Percentiles rank a stretch among this genome's conserved stretches.
phyloP scores from a whole-genome alignment of 805 yeast species.

The Monosporozyma servazzii region DNA sequence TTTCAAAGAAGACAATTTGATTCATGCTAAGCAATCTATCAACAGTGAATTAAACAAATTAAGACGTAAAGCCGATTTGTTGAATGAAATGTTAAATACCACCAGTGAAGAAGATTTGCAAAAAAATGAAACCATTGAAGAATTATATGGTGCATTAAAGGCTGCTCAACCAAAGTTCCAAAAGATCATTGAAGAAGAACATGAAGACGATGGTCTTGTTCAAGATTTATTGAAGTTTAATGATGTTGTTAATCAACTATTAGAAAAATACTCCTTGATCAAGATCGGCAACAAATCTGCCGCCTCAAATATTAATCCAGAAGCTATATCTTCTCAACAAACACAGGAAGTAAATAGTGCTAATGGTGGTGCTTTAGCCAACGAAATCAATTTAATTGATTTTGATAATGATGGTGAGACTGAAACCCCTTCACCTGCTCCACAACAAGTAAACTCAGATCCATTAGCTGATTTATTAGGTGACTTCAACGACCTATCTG shows the following conservation, averaged over 20 bases:
- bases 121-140: slow-evolving; percentile 60
- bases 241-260: slow-evolving; percentile 62
- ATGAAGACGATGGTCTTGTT: slow-evolving; percentile 58
- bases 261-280: slow-evolving; percentile 57
- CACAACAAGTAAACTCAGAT: slow-evolving; percentile 22
- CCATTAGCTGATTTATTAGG: slow-evolving; percentile 62
- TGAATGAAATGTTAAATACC: slow-evolving; percentile 73
- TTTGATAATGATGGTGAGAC: slow-evolving; percentile 47
- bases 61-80: slow-evolving; percentile 74
- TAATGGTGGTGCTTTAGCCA: slow-evolving; percentile 30
- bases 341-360: slow-evolving; percentile 19
- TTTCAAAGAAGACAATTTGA: slow-evolving; percentile 68
- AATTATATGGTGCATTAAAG: slow-evolving; percentile 68
- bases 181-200: slow-evolving; percentile 74
- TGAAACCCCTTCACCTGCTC: slow-evolving; percentile 15
- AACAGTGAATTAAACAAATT: slow-evolving; percentile 77
- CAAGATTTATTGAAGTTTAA: slow-evolving; percentile 57
- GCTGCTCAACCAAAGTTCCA: slow-evolving; percentile 81
- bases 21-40: slow-evolving; percentile 62
- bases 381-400: slow-evolving; percentile 56
- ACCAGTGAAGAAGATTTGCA: slow-evolving; percentile 32
- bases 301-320: slow-evolving; percentile 42
- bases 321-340: slow-evolving; percentile 21
- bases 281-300: slow-evolving; percentile 47
- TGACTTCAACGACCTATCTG: slow-evolving; percentile 56